These are phyloP conservation scores for Toxoplasma gondii DNA, from an alignment of 169 alveolate species.

Conservation along the genomic window DNA sequence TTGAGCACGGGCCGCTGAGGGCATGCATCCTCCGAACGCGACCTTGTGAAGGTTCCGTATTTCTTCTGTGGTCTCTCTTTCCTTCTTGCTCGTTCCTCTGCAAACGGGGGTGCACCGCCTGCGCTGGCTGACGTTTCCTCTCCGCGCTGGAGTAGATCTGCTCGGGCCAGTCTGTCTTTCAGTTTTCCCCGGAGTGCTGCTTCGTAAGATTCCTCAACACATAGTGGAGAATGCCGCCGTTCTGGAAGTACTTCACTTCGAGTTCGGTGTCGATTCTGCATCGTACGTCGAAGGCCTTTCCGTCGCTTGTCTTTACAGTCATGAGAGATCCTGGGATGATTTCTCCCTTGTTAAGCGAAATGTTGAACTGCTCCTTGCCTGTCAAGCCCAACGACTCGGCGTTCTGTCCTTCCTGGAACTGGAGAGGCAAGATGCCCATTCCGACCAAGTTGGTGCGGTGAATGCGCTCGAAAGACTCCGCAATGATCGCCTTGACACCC, in stretches of 20 bases:
- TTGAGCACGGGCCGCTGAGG: too few species aligned
- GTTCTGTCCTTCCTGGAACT: constrained; percentile 89
- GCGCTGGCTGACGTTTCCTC: too few species aligned
- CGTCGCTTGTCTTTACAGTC: constrained; percentile 10
- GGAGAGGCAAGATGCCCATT: constrained; percentile 95
- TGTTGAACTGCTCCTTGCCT: constrained; percentile 77
- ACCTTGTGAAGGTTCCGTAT: too few species aligned
- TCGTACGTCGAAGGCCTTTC: constrained; percentile 35
- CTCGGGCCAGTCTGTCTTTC: background rate
- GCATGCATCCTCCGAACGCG: too few species aligned
- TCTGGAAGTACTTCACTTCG: constrained; percentile 86
- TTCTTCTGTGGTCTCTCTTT: too few species aligned
- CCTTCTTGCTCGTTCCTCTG: too few species aligned
- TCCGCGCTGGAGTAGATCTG: too few species aligned
- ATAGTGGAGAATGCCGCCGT: constrained; percentile 90
- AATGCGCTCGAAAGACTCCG: constrained; percentile 94
- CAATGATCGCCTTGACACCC: constrained; percentile 94
- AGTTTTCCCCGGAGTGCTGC: background rate
- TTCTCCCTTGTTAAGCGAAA: constrained; percentile 51
- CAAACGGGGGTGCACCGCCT: too few species aligned
- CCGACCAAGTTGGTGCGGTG: constrained; percentile 96
- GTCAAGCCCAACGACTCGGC: constrained; percentile 90
- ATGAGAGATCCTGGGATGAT: constrained; percentile 50
- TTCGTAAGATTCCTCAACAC: constrained; percentile 87
- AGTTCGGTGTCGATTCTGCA: constrained; percentile 79